A percentile compares a stretch with the other conserved stretches of the same genome.
Conservation (phyloP, 495 filamentous ascomycete genomes). For the Penicillium dipodomyicola region DNA sequence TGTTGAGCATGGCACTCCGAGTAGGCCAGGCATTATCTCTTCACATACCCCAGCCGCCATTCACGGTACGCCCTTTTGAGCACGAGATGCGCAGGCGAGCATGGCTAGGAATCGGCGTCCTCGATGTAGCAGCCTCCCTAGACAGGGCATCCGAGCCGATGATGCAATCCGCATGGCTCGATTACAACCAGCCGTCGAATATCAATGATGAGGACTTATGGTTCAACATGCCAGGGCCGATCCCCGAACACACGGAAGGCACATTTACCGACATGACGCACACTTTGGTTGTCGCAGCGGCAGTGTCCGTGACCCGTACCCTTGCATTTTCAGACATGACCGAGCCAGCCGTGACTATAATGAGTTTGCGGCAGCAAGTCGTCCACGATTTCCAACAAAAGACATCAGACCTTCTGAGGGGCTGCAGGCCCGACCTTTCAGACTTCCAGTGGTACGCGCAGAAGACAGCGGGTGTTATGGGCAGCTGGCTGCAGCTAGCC, state of each 20-base stretch:
- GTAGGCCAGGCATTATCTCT: slow-evolving; percentile 66
- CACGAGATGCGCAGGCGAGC: slow-evolving; percentile 37
- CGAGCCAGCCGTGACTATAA: slow-evolving; percentile 23
- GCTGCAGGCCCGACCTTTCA: slow-evolving; percentile 24
- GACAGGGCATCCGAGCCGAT: slow-evolving; percentile 42
- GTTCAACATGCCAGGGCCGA: slow-evolving; percentile 25
- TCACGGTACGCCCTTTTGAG: slow-evolving; percentile 33
- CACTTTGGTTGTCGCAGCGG: slow-evolving; percentile 25
- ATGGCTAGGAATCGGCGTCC: slow-evolving; percentile 37
- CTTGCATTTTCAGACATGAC: slow-evolving; percentile 33
- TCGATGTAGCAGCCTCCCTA: slow-evolving; percentile 36
- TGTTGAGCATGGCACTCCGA: slow-evolving; percentile 65
- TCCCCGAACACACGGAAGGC: slow-evolving; percentile 20
- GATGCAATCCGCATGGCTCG: slow-evolving; percentile 35
- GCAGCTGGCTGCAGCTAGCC: slow-evolving; percentile 34
- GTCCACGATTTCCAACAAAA: slow-evolving; percentile 30
- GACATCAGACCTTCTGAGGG: slow-evolving; percentile 22
- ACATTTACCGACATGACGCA: slow-evolving; percentile 38
- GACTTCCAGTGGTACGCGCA: slow-evolving; percentile 32
- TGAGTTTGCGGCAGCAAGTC: slow-evolving; percentile 30
- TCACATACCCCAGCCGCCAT: slow-evolving; percentile 45
- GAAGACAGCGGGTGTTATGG: slow-evolving; percentile 21
- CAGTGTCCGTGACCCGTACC: slow-evolving; percentile 25
- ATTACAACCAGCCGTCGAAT: slow-evolving; percentile 29
- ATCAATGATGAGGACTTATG: slow-evolving; percentile 36